These are phyloP conservation scores for Penicillium nucicola DNA, from an alignment of 495 filamentous ascomycete species.

Conservation along the genomic window DNA sequence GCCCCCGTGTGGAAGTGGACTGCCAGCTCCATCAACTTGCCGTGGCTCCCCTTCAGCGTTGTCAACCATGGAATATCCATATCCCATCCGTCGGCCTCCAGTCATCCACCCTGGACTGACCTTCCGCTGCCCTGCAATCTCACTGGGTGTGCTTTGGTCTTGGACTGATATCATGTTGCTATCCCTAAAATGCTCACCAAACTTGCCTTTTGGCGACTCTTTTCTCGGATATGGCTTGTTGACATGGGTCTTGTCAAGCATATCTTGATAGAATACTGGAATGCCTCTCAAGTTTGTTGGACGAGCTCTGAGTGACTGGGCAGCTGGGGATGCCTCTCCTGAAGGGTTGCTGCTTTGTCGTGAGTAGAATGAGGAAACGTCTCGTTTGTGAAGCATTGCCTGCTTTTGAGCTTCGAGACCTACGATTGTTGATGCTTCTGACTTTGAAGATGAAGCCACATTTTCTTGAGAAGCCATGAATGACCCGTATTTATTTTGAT, in stretches of 20 bases:
- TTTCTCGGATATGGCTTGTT: neutral
- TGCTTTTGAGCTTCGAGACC: constrained; percentile 9
- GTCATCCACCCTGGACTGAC: constrained; percentile 48
- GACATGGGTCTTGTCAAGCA: neutral
- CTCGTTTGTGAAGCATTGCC: constrained; percentile 4
- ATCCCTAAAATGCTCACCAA: constrained; percentile 29
- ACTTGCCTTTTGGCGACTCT: constrained; percentile 19
- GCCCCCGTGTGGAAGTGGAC: neutral
- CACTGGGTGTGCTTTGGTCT: neutral
- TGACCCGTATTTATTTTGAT: constrained; percentile 10
- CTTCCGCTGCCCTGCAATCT: constrained; percentile 22
- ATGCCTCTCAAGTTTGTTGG: neutral
- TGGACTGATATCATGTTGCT: constrained; percentile 3
- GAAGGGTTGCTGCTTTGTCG: constrained; percentile 18
- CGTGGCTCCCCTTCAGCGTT: constrained; percentile 13
- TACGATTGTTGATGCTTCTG: constrained; percentile 3
- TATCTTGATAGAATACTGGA: neutral
- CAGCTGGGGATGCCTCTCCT: constrained; percentile 4
- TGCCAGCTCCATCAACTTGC: neutral
- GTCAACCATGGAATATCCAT: constrained; percentile 39
- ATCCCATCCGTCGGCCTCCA: constrained; percentile 40
- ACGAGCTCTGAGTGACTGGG: neutral
- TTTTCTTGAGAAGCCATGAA: constrained; percentile 17
- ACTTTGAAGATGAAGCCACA: neutral
- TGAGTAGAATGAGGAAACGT: constrained; percentile 31